Evolutionary conservation across 805 yeast species (phyloP).

Genomic region (Candida adriatica): DNA sequence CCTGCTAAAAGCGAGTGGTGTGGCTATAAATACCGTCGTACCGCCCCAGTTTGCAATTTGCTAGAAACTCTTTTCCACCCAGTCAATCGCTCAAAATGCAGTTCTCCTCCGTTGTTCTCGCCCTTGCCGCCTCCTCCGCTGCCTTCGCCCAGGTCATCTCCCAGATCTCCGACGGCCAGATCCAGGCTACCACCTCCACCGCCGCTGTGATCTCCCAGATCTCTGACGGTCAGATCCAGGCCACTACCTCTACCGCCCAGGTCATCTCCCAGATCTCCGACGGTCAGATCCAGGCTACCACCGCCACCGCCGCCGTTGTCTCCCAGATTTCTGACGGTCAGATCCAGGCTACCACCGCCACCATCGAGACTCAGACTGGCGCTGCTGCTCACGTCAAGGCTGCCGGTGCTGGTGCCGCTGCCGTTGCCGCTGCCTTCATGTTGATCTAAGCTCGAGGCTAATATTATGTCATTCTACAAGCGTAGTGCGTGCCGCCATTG

Average conservation of each 20-base stretch:
- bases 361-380: conserved; percentile 25
- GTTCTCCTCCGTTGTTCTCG: conserved; percentile 12
- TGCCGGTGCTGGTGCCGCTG: conserved; percentile 19
- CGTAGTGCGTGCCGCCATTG: too few species aligned
- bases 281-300: too few species aligned
- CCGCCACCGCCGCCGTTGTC: conserved; percentile 30
- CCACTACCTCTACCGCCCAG: conserved; percentile 24
- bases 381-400: conserved; percentile 16
- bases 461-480: too few species aligned
- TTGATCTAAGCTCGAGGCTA: conserved; percentile 17
- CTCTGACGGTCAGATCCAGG: conserved; percentile 27
- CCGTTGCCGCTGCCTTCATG: conserved; percentile 20
- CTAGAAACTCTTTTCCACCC: too few species aligned
- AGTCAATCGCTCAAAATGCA: conserved; percentile 14
- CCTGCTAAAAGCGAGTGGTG: too few species aligned
- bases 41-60: too few species aligned
- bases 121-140: conserved; percentile 13
- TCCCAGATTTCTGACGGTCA: conserved; percentile 51
- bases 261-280: conserved; percentile 28
- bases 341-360: conserved; percentile 17
- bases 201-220: conserved; percentile 23
- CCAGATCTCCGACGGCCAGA: conserved; percentile 38
- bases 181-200: conserved; percentile 25
- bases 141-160: conserved; percentile 27
- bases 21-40: too few species aligned